Base-by-base conservation (phyloP, 805 yeast species). In the Jamesozyma spencerorum region DNA sequence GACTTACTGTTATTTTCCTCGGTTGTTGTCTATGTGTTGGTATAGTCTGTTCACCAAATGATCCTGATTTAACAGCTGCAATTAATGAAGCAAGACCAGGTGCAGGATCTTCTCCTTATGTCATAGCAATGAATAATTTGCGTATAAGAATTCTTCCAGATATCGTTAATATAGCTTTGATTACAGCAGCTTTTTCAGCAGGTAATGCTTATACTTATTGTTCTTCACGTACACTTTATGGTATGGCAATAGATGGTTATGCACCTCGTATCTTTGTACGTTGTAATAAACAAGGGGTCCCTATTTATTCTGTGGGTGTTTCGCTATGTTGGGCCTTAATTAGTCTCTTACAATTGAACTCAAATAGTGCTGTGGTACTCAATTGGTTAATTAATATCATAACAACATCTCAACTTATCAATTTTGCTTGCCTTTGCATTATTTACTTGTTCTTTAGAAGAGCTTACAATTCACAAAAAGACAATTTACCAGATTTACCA, bases 181-280 rank as follows among this genome's bases (percentile, higher is more conserved):
- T 86, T 40, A 69, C 85, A 4, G 74, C 92, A 1, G 82, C 88
- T 0, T 80, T 85, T 49, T 79, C 87, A 28, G 87, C 94, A 2
- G 95, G 94, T 39, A 85, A 85, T 58, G 81, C 90, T 1, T 81
- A 78, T 57, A 74, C 83, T 28, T 84, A 75, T 54, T 78, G 86
- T 45, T 79, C 90, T 0, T 74, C 86, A 6, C 67, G 81, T 48
- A 68, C 83, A 0, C 64, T 85, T 18, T 79, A 78, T 56, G 85
- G 85, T 2, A 65, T 84, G 59, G 82, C 92, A 0, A 60, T 74
- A 24, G 76, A 74, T 50, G 87, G 90, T 0, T 73, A 75, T 45
- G 90, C 92, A 1, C 95, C 95, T 10, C 64, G 64, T 30, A 48
- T 82, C 34, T 82, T 85, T 48, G 63, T 74, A 11, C 66, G 63